Base-by-base conservation (phyloP, 768 basidiomycete genomes). In the Boletus sensibilis region DNA sequence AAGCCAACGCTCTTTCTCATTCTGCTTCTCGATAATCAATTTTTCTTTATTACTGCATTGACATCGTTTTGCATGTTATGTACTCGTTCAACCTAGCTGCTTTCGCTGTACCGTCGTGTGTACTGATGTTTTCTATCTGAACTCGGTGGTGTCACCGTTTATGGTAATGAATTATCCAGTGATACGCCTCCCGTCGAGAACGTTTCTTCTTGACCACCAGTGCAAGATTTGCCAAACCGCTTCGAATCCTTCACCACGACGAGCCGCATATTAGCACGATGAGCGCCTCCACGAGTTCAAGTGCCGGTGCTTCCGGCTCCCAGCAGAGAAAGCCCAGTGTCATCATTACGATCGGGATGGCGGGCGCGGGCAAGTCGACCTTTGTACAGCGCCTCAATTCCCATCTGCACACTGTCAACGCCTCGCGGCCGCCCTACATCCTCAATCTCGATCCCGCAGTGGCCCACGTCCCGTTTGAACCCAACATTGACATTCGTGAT, bases 371-470 rank as follows among this genome's bases (percentile, higher is more conserved):
- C 58, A 98, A 98, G 77, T 98, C 97, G 7, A 98, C 96, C 3
- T 92, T 99, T 69, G 92, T 99, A 20, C 93, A 97, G 63, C 85
- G 93, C 34, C 87, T 98, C 54, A 98, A 96, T 72, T 90, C 95
- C 14, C 83, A 98, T 75, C 76, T 98, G 45, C 92, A 96, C 74
- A 80, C 87, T 0, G 73, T 75, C 41, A 70, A 85, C 56, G 83
- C 79, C 2, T 78, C 80, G 25, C 74, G 76, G n/a, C 87, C 89
- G 3, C 95, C 97, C 0, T 99, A 99, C 73, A 88, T 98, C 69
- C 82, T 99, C 71, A 99, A 99, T 71, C 87, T 99, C 57, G 97
- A 99, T 72, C 97, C 97, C 7, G 97, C 97, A 1, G 96, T 98
- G 3, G 81, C 90, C 9, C 87, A 88, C 56, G 80, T 94, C 39